Percentiles rank a stretch among this genome's conserved stretches.
Conservation (phyloP, 768 basidiomycete species). For the Boletales sp. region DNA sequence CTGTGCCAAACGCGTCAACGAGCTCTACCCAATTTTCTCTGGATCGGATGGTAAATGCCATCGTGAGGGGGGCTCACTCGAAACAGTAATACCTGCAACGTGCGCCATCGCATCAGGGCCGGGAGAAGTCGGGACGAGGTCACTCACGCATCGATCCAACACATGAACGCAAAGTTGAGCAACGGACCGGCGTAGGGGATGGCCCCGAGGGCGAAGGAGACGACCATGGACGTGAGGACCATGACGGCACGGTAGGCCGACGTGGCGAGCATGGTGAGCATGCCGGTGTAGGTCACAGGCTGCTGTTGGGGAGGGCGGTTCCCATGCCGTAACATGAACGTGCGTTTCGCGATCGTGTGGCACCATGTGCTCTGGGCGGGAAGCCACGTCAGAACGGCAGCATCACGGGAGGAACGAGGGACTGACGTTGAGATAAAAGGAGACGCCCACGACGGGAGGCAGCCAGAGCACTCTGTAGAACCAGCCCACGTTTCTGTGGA, state of each 20-base stretch:
- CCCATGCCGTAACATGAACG: constrained; percentile 70
- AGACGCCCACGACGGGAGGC: constrained; percentile 67
- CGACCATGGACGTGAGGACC: constrained; percentile 69
- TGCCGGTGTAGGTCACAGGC: constrained; percentile 60
- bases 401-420: constrained; percentile 3
- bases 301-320: constrained; percentile 48
- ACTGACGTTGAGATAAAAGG: constrained; percentile 81
- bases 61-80: constrained; percentile 49
- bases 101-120: background rate
- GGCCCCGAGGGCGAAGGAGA: constrained; percentile 60
- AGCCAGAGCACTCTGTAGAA: constrained; percentile 80
- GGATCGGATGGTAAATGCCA: constrained; percentile 2
- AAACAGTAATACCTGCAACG: constrained; percentile 81
- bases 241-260: constrained; percentile 82
- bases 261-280: constrained; percentile 71
- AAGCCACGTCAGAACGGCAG: constrained; percentile 10
- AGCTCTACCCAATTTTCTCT: background rate
- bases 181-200: constrained; percentile 64
- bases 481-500: constrained; percentile 70
- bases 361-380: constrained; percentile 69
- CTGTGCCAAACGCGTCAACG: constrained; percentile 35
- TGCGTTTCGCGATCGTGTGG: constrained; percentile 67
- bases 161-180: constrained; percentile 68
- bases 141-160: constrained; percentile 86
- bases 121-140: background rate